A percentile compares a stretch with the other conserved stretches of the same genome.
Conservation (phyloP, 1,139 yeast genomes). For the Lodderomyces jiufengensis region DNA sequence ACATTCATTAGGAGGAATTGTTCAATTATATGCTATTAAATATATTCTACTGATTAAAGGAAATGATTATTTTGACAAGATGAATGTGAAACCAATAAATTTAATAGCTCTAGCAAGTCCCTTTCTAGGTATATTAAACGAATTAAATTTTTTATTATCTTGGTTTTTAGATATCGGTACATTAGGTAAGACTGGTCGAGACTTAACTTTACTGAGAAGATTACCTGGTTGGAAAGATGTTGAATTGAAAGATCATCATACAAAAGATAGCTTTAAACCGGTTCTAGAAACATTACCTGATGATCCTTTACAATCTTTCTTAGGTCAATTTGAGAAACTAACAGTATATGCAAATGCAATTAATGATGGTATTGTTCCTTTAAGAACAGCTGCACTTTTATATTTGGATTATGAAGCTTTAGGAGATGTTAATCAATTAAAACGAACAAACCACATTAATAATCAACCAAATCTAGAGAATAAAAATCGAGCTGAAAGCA, state of each 20-base stretch:
- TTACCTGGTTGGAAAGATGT: conserved; percentile 19
- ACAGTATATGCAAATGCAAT: conserved; percentile 77
- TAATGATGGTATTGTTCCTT: conserved; percentile 93
- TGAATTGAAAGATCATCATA: conserved; percentile 9
- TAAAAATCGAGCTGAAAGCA: conserved; percentile 13
- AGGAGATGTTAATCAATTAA: conserved; percentile 31
- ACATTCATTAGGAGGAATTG: conserved; percentile 89
- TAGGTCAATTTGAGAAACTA: conserved; percentile 60
- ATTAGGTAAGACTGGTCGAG: conserved; percentile 91
- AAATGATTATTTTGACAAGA: conserved; percentile 55
- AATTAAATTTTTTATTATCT: conserved; percentile 82
- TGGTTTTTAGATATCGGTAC: conserved; percentile 82
- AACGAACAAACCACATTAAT: conserved; percentile 14
- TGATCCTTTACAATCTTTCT: conserved; percentile 69
- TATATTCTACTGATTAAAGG: conserved; percentile 53
- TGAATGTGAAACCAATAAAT: conserved; percentile 57
- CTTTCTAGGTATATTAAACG: conserved; percentile 74
- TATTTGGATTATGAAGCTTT: conserved; percentile 46
- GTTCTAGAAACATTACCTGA: conserved; percentile 70
- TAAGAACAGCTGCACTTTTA: conserved; percentile 54
- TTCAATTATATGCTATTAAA: conserved; percentile 87
- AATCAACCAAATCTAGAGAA: conserved; percentile 14
- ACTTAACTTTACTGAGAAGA: conserved; percentile 57
- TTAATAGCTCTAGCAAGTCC: conserved; percentile 87
- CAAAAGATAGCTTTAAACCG: conserved; percentile 44